Conservation (phyloP, 2,329 filamentous ascomycete species). For the Nannizziopsis arthrosporioides region DNA sequence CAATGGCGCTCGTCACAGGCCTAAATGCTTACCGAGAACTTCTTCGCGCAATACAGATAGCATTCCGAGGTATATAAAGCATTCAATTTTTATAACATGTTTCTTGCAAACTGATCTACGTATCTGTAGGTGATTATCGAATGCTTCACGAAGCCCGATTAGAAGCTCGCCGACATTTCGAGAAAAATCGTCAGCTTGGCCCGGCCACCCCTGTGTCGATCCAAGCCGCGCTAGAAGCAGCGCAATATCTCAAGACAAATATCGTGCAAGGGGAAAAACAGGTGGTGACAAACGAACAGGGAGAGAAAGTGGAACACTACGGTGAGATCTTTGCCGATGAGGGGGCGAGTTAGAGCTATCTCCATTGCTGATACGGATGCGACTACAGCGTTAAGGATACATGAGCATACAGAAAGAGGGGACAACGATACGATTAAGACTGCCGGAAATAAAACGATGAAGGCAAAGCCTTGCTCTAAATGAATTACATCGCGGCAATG, state of each 20-base stretch:
- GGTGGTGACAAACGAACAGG: constrained; percentile 28
- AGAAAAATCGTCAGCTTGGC: constrained; percentile 50
- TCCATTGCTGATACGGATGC: neutral
- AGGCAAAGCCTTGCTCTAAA: constrained; percentile 34
- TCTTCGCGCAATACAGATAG: constrained; percentile 30
- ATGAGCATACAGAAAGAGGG: constrained; percentile 79
- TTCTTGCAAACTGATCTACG: constrained; percentile 11
- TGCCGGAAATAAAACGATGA: constrained; percentile 34
- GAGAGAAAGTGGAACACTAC: constrained; percentile 25
- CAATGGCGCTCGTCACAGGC: constrained; percentile 12
- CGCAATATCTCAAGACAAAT: constrained; percentile 66
- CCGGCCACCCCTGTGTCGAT: constrained; percentile 54
- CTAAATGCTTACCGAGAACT: constrained; percentile 23
- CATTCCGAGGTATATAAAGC: constrained; percentile 63
- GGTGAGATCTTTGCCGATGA: constrained; percentile 21
- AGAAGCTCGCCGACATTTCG: constrained; percentile 65
- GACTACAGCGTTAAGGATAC: constrained; percentile 65
- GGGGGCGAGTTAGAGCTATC: neutral
- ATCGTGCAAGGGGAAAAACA: constrained; percentile 66
- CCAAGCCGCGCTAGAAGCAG: constrained; percentile 69
- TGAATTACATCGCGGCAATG: constrained; percentile 3
- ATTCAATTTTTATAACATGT: neutral
- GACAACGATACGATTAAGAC: constrained; percentile 85
- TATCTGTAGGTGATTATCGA: constrained; percentile 51
- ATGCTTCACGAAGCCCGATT: constrained; percentile 58